These are phyloP conservation scores for Cutaneotrichosporon arboriforme DNA, from an alignment of 1,284 basidiomycete species.

Conservation along the genomic window DNA sequence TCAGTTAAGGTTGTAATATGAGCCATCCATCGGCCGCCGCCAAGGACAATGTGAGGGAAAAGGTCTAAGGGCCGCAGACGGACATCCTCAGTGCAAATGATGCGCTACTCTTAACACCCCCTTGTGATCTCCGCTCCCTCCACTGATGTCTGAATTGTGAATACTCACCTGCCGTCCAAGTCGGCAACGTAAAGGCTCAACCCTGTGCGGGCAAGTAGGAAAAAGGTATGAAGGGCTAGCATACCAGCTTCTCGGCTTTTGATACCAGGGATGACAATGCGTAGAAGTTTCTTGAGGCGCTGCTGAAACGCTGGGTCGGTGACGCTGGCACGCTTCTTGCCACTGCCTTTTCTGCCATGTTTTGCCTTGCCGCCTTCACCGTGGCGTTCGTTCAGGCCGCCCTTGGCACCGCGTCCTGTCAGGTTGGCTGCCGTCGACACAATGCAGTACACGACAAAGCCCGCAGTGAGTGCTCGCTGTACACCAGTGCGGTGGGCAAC, in stretches of 20 bases:
- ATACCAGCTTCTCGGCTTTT: conserved; percentile 81
- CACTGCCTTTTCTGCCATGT: background rate
- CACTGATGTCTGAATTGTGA: too few relatives aligned
- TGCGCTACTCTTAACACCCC: too few relatives aligned
- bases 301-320: conserved; percentile 80
- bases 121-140: too few relatives aligned
- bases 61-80: too few relatives aligned
- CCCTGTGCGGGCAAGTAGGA: conserved; percentile 82
- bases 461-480: conserved; percentile 59
- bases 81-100: too few relatives aligned
- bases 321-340: conserved; percentile 50
- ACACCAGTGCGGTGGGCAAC: conserved; percentile 60
- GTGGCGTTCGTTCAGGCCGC: conserved; percentile 9
- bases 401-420: conserved; percentile 23
- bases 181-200: conserved; percentile 93
- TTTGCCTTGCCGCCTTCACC: conserved; percentile 7
- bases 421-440: conserved; percentile 29
- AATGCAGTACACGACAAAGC: conserved; percentile 43
- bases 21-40: too few relatives aligned
- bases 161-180: conserved; percentile 72
- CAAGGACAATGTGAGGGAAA: too few relatives aligned
- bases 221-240: conserved; percentile 76
- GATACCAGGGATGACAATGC: conserved; percentile 82
- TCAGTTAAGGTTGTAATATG: conserved; percentile 1
- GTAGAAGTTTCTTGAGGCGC: conserved; percentile 68